Base-by-base conservation (phyloP, 2,329 filamentous ascomycete species). In the Venturia carpophila region DNA sequence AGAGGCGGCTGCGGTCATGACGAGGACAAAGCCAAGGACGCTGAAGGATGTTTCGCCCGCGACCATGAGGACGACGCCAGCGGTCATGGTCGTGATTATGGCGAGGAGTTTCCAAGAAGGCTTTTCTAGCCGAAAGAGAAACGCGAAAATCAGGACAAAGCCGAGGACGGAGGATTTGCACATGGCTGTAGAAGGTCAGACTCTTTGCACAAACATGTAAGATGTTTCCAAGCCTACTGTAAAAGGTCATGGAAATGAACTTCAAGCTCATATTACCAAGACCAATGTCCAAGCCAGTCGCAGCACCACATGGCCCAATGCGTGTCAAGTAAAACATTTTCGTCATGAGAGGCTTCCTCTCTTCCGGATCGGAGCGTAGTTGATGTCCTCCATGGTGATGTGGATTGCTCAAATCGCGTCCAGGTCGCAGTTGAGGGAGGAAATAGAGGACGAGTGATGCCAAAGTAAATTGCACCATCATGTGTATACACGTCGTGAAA, bases 1-100 rank as follows among this genome's bases (percentile, higher is more conserved):
- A 74, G 96, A 96, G 78, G 96, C 94, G 63, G 92, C 91, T 15
- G 94, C 92, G 0, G 88, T 87, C 75, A 99, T 97, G 77, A 97
- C 90, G 68, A 99, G 87, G 60, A 91, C 77, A 75, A 99, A 99
- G 52, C 94, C 94, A 39, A 91, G 82, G 0, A 88, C 81, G 70
- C 92, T 87, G 77, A 99, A 99, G 62, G 91, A 87, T 45, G 95
- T 87, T 77, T 99, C 94, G 67, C 93, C 94, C 6, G 92, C 91
- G 0, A 97, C 94, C 94, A 99, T 99, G 87, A 97, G 95, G 67
- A 99, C 83, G 10, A 99, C 93, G 67, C 94, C 94, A 2, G 87
- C 71, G 0, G 92, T 97, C 94, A 99, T 97, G 71, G 89, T 87
- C 64, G 86, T 83, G 70, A 99, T 97, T 70, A 97, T 94, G 69